Conservation (phyloP, 2,329 filamentous ascomycete genomes). For the Daldinia sp. region DNA sequence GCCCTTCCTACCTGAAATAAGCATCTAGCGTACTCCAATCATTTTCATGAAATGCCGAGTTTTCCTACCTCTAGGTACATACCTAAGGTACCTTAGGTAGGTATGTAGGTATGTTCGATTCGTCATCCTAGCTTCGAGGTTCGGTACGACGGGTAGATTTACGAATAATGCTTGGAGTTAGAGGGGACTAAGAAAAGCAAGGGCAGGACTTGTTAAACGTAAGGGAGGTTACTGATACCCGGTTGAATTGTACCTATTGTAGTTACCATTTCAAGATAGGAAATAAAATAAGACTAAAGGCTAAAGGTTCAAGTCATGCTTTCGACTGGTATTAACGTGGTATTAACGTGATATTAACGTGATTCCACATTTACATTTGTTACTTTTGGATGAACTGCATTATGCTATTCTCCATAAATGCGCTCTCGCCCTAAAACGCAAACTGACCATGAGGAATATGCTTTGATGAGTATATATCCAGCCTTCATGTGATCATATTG, state of each 20-base stretch:
- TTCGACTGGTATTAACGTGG: background rate
- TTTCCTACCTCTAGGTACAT: background rate
- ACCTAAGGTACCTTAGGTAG: too few relatives aligned
- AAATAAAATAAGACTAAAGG: background rate
- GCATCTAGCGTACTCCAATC: constrained; percentile 15
- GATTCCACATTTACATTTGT: background rate
- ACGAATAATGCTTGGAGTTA: background rate
- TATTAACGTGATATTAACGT: background rate
- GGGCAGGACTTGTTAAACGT: background rate
- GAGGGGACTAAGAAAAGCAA: background rate
- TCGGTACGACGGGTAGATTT: constrained; percentile 8
- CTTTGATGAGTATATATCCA: background rate
- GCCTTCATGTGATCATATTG: background rate
- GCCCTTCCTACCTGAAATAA: constrained; percentile 6
- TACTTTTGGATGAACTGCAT: background rate
- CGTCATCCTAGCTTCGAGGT: background rate
- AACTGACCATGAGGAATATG: background rate
- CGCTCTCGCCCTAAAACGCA: background rate
- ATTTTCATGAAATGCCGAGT: background rate
- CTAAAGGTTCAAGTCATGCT: background rate
- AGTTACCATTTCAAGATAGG: constrained; percentile 4
- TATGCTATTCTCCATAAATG: background rate
- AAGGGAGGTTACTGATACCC: constrained; percentile 27
- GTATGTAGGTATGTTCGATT: background rate
- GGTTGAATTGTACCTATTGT: background rate